Evolutionary conservation across 208 protist genomes (phyloP), one percentile per base, ranked within the genome.

Genomic region (Trypanosoma lewisi): DNA sequence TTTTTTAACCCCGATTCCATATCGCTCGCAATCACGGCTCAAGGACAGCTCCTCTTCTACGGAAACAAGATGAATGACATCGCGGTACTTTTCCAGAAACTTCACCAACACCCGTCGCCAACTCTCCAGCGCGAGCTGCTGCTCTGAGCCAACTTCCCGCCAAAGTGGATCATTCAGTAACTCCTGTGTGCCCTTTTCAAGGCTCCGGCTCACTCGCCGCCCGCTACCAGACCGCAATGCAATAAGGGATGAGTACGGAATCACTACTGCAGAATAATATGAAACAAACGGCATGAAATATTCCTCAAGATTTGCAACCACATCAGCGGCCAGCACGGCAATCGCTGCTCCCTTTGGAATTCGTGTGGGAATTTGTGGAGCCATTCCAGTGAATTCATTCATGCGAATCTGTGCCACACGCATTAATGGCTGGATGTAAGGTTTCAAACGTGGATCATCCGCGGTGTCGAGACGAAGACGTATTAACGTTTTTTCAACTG

Each of bases 251-350:
- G 81, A 85, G 68, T 89, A 80, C 23, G 86, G 84, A 61, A 95
- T 88, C 21, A 95, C 84, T 1, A 92, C 62, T 4, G 79, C 76
- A 9, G 85, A 91, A 67, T 93, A 95, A 61, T 90, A 73, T 19
- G 73, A 55, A 59, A 89, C 60, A 73, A 91, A 91, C 3, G 89
- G 89, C 63, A 85, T 31, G 37, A 95, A 83, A 33, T 63, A 86
- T 36, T 84, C 77, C 23, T 93, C 83, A 47, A 95, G 4, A 36
- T 92, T 82, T 23, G 82, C 82, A 4, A 95, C 70, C 54, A 87
- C 82, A 39, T 95, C 89, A 5, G 85, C 74, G 14, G 85, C 86
- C 33, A 95, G 75, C 4, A 95, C 85, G 5, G 85, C 85, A 44
- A 93, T 71, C n/a, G 54, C 31, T 14, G 57, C 37, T 12, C 66